Conservation (phyloP, 2,329 filamentous ascomycete genomes). For the Knoxdaviesia capensis region DNA sequence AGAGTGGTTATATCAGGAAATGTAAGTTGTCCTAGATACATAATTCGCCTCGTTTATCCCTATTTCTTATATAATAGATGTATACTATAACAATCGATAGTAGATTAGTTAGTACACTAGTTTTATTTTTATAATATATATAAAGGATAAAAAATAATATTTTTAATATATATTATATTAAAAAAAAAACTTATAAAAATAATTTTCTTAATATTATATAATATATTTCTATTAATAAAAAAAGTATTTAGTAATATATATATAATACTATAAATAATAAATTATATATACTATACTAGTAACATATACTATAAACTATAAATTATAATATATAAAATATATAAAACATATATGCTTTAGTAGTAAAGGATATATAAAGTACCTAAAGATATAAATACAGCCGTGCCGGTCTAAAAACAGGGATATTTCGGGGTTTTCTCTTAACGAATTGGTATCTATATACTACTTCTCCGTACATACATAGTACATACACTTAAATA, state of each 20-base stretch:
- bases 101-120: conserved; percentile 3
- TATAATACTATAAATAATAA: conserved; percentile 1
- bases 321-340: conserved; percentile 1
- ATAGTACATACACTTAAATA: not conserved
- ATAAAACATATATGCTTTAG: not conserved
- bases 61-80: not conserved
- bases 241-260: conserved; percentile 1
- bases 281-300: conserved; percentile 1
- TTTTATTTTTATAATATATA: conserved; percentile 1
- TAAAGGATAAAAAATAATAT: conserved; percentile 3
- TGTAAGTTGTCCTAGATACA: not conserved
- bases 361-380: not conserved
- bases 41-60: not conserved
- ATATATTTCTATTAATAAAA: conserved; percentile 1
- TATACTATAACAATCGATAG: conserved; percentile 1
- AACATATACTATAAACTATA: conserved; percentile 1
- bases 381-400: not conserved
- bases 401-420: not conserved
- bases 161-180: conserved; percentile 1
- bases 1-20: not conserved
- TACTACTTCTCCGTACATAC: not conserved
- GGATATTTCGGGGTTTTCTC: no score
- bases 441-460: not conserved
- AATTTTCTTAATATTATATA: not conserved
- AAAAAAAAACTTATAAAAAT: not conserved